Evolutionary conservation across 2,329 filamentous ascomycete genomes (phyloP).

Genomic region (Trichoderma breve): DNA sequence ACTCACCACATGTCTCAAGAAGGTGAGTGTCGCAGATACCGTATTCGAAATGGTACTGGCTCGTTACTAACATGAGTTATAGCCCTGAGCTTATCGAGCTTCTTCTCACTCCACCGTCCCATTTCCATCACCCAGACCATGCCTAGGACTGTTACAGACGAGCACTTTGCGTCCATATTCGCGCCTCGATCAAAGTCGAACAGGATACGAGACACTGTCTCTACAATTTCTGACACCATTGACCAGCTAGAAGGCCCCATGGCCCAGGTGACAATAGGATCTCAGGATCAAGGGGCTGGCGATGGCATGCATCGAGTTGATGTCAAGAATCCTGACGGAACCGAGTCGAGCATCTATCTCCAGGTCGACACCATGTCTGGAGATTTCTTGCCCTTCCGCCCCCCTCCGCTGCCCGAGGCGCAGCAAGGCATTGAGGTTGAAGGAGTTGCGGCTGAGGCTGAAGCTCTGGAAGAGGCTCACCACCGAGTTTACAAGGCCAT

Average conservation of each 20-base stretch:
- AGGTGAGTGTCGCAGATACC: slow-evolving; percentile 46
- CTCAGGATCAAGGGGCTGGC: slow-evolving; percentile 42
- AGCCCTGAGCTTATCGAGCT: slow-evolving; percentile 87
- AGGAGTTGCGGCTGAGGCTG: slow-evolving; percentile 32
- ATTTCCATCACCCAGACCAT: slow-evolving; percentile 84
- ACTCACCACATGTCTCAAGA: slow-evolving; percentile 69
- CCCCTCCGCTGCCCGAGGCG: slow-evolving; percentile 74
- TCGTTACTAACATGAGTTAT: slow-evolving; percentile 22
- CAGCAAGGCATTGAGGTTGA: slow-evolving; percentile 44
- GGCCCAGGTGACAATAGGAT: slow-evolving; percentile 49
- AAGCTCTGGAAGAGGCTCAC: slow-evolving; percentile 40
- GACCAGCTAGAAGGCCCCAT: slow-evolving; percentile 59
- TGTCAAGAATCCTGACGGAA: slow-evolving; percentile 55
- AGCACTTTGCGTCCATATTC: slow-evolving; percentile 84
- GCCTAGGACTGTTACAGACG: slow-evolving; percentile 67
- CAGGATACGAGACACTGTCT: slow-evolving; percentile 61
- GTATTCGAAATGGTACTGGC: not conserved
- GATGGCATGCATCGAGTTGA: slow-evolving; percentile 52
- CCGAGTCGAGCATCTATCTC: slow-evolving; percentile 58
- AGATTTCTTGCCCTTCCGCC: slow-evolving; percentile 75
- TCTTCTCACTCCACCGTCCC: slow-evolving; percentile 94
- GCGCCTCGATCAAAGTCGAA: slow-evolving; percentile 50
- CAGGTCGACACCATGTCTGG: slow-evolving; percentile 68
- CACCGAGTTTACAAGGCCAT: slow-evolving; percentile 61
- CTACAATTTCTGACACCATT: slow-evolving; percentile 61